phyloP scores from a whole-genome alignment of 2,329 filamentous ascomycete species.

The Tolypocladium endophyticum region DNA sequence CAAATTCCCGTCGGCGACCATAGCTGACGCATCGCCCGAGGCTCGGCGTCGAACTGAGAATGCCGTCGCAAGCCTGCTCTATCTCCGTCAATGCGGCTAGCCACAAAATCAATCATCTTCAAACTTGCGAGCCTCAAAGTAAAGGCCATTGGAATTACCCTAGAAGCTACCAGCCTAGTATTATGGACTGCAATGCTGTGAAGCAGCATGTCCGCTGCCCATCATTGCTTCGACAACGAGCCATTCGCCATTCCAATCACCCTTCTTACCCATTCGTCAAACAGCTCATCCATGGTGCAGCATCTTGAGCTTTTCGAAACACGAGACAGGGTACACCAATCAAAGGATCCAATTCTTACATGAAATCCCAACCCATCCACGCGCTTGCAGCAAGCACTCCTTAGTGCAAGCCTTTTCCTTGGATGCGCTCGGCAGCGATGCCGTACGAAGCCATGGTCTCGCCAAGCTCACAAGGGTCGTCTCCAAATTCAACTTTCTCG shows the following conservation, averaged over 20 bases:
- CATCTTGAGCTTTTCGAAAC: background rate
- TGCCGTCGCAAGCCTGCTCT: conserved; percentile 23
- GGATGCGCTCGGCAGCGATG: conserved; percentile 21
- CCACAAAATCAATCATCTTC: background rate
- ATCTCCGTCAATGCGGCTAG: conserved; percentile 21
- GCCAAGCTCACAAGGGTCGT: conserved; percentile 26
- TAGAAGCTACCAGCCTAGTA: too few relatives aligned
- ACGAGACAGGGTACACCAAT: background rate
- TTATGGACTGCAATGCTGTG: background rate
- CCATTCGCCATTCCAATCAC: too few relatives aligned
- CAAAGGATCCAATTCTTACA: background rate
- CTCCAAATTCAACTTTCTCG: conserved; percentile 26
- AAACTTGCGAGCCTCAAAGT: background rate
- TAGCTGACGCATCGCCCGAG: conserved; percentile 8
- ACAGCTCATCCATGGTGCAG: background rate
- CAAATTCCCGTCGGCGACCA: background rate
- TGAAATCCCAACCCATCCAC: background rate
- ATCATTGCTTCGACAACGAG: background rate
- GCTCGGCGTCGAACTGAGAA: conserved; percentile 20
- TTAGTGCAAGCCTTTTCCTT: conserved; percentile 15
- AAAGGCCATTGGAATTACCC: background rate
- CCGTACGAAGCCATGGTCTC: conserved; percentile 19
- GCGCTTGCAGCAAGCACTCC: background rate
- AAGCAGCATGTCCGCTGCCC: background rate
- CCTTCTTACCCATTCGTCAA: background rate